Evolutionary conservation across 176 grass and related monocot species (phyloP).

Genomic region (Eragrostis curvula): DNA sequence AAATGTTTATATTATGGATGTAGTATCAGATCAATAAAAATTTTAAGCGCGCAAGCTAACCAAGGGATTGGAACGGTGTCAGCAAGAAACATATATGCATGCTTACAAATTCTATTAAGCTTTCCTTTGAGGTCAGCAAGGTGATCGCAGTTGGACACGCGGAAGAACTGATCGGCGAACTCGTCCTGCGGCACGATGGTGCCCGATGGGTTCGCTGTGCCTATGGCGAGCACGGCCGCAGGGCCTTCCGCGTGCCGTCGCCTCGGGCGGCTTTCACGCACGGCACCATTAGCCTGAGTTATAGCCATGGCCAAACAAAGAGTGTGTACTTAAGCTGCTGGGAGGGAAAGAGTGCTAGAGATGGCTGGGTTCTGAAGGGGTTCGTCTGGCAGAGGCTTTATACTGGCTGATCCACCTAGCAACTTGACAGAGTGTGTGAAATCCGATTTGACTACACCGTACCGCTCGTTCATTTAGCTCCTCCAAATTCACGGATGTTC

Average conservation of each 20-base stretch:
- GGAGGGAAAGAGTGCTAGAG: neutral
- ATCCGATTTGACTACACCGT: too few species aligned
- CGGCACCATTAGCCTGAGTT: neutral
- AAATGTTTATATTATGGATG: neutral
- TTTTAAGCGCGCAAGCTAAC: too few species aligned
- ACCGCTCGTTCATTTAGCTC: too few species aligned
- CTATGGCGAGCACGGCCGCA: slow-evolving; percentile 55
- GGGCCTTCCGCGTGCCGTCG: slow-evolving; percentile 45
- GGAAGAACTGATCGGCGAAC: slow-evolving; percentile 61
- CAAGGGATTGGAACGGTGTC: neutral
- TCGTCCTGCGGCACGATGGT: slow-evolving; percentile 51
- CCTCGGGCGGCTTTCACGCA: neutral
- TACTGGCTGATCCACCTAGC: neutral
- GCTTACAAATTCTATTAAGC: slow-evolving; percentile 65
- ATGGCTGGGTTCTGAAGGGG: neutral
- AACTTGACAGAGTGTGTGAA: neutral
- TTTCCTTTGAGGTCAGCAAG: slow-evolving; percentile 66
- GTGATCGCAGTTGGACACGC: slow-evolving; percentile 59
- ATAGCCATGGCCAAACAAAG: neutral
- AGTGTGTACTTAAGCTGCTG: neutral
- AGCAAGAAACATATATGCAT: neutral
- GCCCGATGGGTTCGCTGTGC: slow-evolving; percentile 53
- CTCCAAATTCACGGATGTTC: too few species aligned
- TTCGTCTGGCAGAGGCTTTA: neutral
- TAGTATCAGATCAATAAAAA: too few species aligned